Conservation (phyloP, 139 green algal genomes). For the Chlorella sp. region DNA sequence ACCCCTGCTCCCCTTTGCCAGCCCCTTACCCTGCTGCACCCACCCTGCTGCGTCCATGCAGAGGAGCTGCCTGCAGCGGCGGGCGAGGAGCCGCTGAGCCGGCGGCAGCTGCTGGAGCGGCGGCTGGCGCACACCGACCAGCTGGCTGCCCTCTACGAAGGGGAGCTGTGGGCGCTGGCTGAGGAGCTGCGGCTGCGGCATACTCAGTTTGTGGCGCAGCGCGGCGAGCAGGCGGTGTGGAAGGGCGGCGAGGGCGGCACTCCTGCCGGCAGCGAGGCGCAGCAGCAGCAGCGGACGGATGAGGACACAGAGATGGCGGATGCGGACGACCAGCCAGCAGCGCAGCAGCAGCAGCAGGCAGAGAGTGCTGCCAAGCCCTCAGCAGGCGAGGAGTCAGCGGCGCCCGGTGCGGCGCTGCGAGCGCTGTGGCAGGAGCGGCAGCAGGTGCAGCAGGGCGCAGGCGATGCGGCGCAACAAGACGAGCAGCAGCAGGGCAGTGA, state of each 20-base stretch:
- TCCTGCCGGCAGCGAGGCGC: not conserved
- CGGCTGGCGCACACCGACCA: not conserved
- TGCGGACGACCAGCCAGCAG: not conserved
- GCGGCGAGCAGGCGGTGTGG: not conserved
- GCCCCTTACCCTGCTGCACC: too few relatives aligned
- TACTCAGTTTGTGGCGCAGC: slow-evolving; percentile 10
- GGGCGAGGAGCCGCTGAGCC: slow-evolving; percentile 22
- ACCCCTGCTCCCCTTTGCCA: too few relatives aligned
- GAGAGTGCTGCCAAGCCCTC: not conserved
- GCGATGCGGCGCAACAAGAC: not conserved
- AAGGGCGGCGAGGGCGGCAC: not conserved
- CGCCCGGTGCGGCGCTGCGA: not conserved
- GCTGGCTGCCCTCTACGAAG: not conserved
- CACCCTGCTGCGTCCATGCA: not conserved
- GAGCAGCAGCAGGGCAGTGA: not conserved
- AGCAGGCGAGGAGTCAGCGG: not conserved
- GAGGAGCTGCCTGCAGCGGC: not conserved
- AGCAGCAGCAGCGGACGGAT: slow-evolving; percentile 8
- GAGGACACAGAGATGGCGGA: not conserved
- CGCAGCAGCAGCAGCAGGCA: not conserved
- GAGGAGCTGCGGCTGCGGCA: slow-evolving; percentile 38
- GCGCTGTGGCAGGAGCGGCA: slow-evolving; percentile 9
- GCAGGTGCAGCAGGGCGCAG: not conserved
- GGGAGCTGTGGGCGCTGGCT: slow-evolving; percentile 20
- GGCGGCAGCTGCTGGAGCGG: slow-evolving; percentile 30